These are phyloP conservation scores for Rosa multiflora DNA, from an alignment of 306 rosid species.

Conservation along the genomic window DNA sequence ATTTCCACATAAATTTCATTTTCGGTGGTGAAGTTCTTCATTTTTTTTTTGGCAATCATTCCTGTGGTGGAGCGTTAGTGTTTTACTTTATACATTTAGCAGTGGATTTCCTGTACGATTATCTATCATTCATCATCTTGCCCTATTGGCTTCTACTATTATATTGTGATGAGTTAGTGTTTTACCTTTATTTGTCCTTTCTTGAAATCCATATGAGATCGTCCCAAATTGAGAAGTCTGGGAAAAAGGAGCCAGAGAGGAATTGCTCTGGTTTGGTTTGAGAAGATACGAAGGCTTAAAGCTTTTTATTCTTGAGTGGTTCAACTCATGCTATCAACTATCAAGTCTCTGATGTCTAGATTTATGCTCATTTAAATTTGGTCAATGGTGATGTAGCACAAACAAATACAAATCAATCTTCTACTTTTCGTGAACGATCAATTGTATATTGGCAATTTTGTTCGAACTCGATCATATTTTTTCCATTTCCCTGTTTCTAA, in stretches of 20 bases:
- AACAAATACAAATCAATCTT: neutral
- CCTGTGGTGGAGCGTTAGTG: neutral
- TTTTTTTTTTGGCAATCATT: neutral
- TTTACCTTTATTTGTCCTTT: slow-evolving; percentile 5
- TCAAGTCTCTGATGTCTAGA: neutral
- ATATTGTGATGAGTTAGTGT: neutral
- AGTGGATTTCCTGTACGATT: neutral
- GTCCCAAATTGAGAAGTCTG: neutral
- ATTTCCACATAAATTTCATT: neutral
- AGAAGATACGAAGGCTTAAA: neutral
- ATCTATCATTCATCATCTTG: neutral
- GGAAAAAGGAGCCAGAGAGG: neutral
- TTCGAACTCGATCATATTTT: neutral
- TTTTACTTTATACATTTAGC: neutral
- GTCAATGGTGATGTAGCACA: neutral
- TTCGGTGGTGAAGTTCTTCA: slow-evolving; percentile 4
- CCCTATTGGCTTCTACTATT: neutral
- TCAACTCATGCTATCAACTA: slow-evolving; percentile 6
- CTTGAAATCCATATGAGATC: slow-evolving; percentile 2
- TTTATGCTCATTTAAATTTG: neutral
- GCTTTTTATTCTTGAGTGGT: neutral
- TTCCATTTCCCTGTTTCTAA: neutral
- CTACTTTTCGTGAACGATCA: neutral
- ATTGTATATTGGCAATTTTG: neutral
- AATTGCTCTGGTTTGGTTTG: neutral